Evolutionary conservation across 2,329 filamentous ascomycete species (phyloP).

Genomic region (Pseudogymnoascus sp.): DNA sequence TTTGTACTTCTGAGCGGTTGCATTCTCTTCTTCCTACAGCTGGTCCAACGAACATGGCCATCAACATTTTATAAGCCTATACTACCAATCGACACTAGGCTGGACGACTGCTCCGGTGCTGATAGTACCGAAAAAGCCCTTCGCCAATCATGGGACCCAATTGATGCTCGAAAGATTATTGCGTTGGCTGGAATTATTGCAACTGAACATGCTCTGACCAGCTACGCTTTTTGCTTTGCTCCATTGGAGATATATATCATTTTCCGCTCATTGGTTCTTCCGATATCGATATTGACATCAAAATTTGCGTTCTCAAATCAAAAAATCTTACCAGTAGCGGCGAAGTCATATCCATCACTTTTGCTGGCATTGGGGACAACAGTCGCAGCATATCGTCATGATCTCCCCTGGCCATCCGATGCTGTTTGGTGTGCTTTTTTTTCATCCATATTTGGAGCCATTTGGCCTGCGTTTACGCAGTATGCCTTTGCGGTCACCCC

Average conservation of each 20-base stretch:
- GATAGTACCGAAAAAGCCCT: neutral
- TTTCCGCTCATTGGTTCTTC: neutral
- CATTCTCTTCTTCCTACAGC: neutral
- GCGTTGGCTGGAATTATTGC: neutral
- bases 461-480: neutral
- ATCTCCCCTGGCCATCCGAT: neutral
- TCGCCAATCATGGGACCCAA: neutral
- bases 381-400: neutral
- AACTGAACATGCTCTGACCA: neutral
- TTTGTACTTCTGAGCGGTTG: neutral
- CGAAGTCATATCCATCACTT: neutral
- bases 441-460: neutral
- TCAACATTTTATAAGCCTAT: neutral
- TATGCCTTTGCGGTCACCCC: neutral
- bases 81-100: neutral
- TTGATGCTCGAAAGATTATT: neutral
- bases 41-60: neutral
- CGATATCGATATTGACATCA: neutral
- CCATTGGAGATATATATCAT: neutral
- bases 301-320: neutral
- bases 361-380: neutral
- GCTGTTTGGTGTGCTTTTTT: neutral
- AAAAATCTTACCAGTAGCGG: neutral
- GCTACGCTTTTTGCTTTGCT: constrained; percentile 1
- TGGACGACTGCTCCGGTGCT: neutral